phyloP scores from a whole-genome alignment of 805 yeast genomes.

The Candida boidinii region DNA sequence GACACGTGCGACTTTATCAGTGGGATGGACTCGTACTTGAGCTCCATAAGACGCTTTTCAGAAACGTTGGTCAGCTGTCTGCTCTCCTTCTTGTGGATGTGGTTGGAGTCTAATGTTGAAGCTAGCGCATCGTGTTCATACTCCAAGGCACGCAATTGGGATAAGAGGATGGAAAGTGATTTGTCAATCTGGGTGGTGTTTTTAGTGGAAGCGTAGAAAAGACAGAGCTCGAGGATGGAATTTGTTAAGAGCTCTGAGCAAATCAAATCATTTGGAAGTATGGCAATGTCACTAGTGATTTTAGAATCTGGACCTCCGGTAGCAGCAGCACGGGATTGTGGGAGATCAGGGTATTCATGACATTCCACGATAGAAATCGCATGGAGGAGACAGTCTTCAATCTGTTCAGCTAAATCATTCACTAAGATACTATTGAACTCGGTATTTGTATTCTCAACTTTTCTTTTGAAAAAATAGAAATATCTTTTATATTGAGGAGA shows the following conservation, averaged over 20 bases:
- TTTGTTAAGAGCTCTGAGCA: conserved; percentile 16
- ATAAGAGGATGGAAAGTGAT: conserved; percentile 28
- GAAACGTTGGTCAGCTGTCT: conserved; percentile 6
- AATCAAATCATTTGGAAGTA: conserved; percentile 15
- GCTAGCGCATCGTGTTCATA: conserved; percentile 13
- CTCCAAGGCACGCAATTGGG: conserved; percentile 23
- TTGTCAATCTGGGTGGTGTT: conserved; percentile 11
- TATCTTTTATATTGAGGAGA: no score
- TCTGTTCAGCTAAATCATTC: no score
- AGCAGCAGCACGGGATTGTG: conserved; percentile 2
- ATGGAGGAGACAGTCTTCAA: conserved; percentile 23
- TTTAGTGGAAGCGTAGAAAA: conserved; percentile 19
- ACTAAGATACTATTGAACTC: no score
- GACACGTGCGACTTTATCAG: conserved; percentile 32
- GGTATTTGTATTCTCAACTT: no score
- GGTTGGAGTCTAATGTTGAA: conserved; percentile 7
- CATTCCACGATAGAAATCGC: conserved; percentile 17
- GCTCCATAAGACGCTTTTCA: conserved; percentile 15
- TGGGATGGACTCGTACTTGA: conserved; percentile 25
- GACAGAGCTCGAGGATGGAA: conserved; percentile 22
- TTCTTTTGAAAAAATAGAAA: no score
- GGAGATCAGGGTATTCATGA: conserved; percentile 13
- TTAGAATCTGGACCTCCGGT: no score
- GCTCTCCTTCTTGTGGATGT: conserved; percentile 7
- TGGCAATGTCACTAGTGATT: conserved; percentile 8